These are phyloP conservation scores for Coemansia sp. DNA, from an alignment of 192 early-diverging fungal species.

Conservation along the genomic window DNA sequence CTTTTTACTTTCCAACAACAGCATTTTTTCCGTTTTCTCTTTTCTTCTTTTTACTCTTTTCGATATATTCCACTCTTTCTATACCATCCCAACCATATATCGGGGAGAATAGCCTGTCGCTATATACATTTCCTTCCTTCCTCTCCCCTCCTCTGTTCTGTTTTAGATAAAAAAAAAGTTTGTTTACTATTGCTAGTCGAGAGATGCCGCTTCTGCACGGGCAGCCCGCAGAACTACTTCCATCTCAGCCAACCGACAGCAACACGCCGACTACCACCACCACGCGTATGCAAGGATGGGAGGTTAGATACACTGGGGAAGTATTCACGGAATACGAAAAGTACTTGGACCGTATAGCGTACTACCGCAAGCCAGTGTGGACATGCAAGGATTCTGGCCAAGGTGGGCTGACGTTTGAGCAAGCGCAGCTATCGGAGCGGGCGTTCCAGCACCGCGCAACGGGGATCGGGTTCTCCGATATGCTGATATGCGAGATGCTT, in stretches of 20 bases:
- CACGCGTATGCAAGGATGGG: slow-evolving; percentile 33
- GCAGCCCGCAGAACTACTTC: slow-evolving; percentile 11
- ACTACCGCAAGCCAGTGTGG: slow-evolving; percentile 77
- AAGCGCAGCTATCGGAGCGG: slow-evolving; percentile 78
- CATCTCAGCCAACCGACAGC: slow-evolving; percentile 1
- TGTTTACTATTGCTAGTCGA: slow-evolving; percentile 10
- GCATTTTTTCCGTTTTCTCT: too few relatives aligned
- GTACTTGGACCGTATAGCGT: slow-evolving; percentile 64
- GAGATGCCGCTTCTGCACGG: slow-evolving; percentile 49
- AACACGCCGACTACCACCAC: too few relatives aligned
- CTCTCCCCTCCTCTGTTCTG: background rate
- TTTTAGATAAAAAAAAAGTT: background rate
- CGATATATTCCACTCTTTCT: too few relatives aligned
- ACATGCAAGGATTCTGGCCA: slow-evolving; percentile 79
- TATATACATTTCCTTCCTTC: background rate
- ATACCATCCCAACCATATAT: too few relatives aligned
- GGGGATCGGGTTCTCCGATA: slow-evolving; percentile 79
- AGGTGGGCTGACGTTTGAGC: slow-evolving; percentile 73
- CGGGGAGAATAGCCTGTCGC: background rate
- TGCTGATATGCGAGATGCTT: slow-evolving; percentile 47
- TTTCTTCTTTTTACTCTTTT: too few relatives aligned
- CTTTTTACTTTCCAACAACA: too few relatives aligned
- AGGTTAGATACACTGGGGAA: slow-evolving; percentile 47
- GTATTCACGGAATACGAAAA: slow-evolving; percentile 62
- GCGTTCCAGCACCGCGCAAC: slow-evolving; percentile 63